Evolutionary conservation across 169 alveolate species (phyloP), one percentile per base, ranked within the genome.

Genomic region (Neospora caninum): DNA sequence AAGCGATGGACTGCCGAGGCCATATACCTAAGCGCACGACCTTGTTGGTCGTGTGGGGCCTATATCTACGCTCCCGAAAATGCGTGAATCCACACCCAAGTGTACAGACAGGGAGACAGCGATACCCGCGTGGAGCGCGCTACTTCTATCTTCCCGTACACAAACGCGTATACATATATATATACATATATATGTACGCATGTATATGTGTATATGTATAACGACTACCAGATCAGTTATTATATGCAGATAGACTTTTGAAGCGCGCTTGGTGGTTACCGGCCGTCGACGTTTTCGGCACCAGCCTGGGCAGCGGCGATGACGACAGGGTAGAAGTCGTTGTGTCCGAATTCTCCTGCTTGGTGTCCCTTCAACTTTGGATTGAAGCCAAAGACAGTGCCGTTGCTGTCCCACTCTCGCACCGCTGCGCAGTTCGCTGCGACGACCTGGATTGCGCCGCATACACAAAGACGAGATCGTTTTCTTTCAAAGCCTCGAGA

Each of bases 311-410:
- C 96, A 9, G 96, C 96, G 2, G 96, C 96, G 80, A 95, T 58
- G 49, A 92, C 94, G 67, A 95, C 96, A 0, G 96, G 96, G 78
- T 95, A 95, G 92, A 95, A 95, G 94, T 95, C 96, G 91, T 95
- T 95, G 94, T 95, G 96, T 13, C 96, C 96, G n/a, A 95, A 95
- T 88, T 95, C 96, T 0, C 96, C 96, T 45, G 94, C 83, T 43
- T 78, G 94, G 82, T 95, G 96, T 31, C 91, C 95, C 31, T 91
- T 88, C 67, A 82, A 83, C 18, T 64, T 89, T 39, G 94, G 92
- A 49, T 92, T 92, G 88, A 41, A 95, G 22, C 95, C 95, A 80
- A 80, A 82, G 43, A 91, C 95, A 31, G 95, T 95, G 78, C 96
- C 96, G 54, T 95, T 95, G 94, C 94, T 69, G 92, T 95, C 96